Conservation (phyloP, 768 basidiomycete genomes). For the Termitomyces sp. region DNA sequence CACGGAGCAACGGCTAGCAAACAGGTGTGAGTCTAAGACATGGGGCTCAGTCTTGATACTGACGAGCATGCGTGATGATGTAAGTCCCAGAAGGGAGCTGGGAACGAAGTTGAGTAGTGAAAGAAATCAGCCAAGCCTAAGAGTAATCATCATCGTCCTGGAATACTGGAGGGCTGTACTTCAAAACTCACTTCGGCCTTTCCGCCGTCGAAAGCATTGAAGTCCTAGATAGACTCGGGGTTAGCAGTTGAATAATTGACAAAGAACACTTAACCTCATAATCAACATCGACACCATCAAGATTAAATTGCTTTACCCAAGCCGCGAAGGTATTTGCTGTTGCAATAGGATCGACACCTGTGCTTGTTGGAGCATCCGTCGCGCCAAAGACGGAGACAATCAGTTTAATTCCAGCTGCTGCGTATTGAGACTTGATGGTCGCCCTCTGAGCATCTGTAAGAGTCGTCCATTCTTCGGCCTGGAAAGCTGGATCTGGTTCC, state of each 20-base stretch:
- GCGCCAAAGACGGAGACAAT: slow-evolving; percentile 65
- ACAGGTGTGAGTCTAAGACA: not conserved
- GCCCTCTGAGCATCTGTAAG: slow-evolving; percentile 41
- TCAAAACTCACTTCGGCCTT: slow-evolving; percentile 40
- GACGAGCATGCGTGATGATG: slow-evolving; percentile 54
- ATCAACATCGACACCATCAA: slow-evolving; percentile 75
- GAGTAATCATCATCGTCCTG: not conserved
- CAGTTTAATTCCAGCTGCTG: slow-evolving; percentile 52
- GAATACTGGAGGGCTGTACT: too few relatives aligned
- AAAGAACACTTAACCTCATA: slow-evolving; percentile 41
- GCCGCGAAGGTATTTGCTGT: slow-evolving; percentile 62
- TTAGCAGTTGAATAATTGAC: not conserved
- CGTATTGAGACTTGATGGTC: slow-evolving; percentile 48
- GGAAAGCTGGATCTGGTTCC: not conserved
- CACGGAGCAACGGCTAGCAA: slow-evolving; percentile 44
- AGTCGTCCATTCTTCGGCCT: slow-evolving; percentile 50
- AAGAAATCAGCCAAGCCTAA: slow-evolving; percentile 47
- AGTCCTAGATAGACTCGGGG: slow-evolving; percentile 38
- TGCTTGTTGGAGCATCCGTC: slow-evolving; percentile 50
- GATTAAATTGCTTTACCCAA: slow-evolving; percentile 53
- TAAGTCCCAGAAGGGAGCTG: slow-evolving; percentile 44
- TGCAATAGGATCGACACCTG: slow-evolving; percentile 52
- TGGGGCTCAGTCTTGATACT: slow-evolving; percentile 10
- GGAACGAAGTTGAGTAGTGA: slow-evolving; percentile 45
- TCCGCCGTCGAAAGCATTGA: slow-evolving; percentile 50